These are phyloP conservation scores for Mentha longifolia DNA, from an alignment of 257 asterid genomes.

Conservation along the genomic window DNA sequence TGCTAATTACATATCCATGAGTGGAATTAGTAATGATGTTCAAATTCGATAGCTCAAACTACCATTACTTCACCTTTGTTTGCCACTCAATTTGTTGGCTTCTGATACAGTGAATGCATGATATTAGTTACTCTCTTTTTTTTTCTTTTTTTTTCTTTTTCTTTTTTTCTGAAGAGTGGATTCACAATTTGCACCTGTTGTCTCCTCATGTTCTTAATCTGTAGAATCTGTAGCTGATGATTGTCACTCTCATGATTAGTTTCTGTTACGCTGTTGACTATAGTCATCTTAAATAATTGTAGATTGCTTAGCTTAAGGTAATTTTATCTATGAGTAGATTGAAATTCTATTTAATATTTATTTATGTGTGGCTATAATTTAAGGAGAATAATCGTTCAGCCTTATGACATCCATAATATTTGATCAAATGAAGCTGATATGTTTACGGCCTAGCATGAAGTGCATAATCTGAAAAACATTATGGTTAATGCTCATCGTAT, in stretches of 20 bases:
- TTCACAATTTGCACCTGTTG: background rate
- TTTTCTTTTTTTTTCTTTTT: no score
- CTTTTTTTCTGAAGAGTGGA: no score
- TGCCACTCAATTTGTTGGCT: conserved; percentile 16
- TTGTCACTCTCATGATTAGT: background rate
- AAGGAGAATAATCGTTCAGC: background rate
- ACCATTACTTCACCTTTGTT: background rate
- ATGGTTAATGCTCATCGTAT: background rate
- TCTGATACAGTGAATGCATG: conserved; percentile 1
- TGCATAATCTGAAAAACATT: background rate
- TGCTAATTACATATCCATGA: background rate
- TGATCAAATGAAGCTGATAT: background rate
- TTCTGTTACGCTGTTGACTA: conserved; percentile 6
- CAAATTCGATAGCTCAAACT: background rate
- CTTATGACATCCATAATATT: background rate
- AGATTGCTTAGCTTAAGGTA: background rate
- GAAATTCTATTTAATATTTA: background rate
- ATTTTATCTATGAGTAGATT: background rate
- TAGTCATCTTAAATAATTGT: background rate
- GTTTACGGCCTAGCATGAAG: background rate
- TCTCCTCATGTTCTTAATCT: background rate
- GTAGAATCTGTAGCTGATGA: background rate
- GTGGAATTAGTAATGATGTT: background rate
- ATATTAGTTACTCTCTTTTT: no score
- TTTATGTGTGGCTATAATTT: background rate